phyloP scores from a whole-genome alignment of 1,139 yeast species.

The Geotrichum restrictum region DNA sequence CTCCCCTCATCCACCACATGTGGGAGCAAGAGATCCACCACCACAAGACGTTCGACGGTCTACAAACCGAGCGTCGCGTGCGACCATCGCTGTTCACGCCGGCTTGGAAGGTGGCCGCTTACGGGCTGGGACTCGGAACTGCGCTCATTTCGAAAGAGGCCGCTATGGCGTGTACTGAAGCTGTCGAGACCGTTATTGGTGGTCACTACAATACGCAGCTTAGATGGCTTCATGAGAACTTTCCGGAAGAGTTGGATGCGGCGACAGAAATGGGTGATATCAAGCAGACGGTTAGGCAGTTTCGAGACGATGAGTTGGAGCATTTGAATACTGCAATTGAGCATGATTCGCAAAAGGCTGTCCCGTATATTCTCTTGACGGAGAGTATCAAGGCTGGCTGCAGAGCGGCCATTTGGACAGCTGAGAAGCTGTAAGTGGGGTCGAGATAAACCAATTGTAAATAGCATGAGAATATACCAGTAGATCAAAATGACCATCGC shows the following conservation, averaged over 20 bases:
- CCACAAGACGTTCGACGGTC: slow-evolving; percentile 72
- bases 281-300: slow-evolving; percentile 62
- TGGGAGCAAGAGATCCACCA: slow-evolving; percentile 97
- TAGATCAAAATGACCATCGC: too few relatives aligned
- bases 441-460: not conserved
- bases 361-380: slow-evolving; percentile 82
- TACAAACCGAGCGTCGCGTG: slow-evolving; percentile 74
- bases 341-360: slow-evolving; percentile 87
- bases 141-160: slow-evolving; percentile 89
- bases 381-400: slow-evolving; percentile 83
- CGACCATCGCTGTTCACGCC: slow-evolving; percentile 91
- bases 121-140: slow-evolving; percentile 80
- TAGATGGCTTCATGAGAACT: slow-evolving; percentile 51
- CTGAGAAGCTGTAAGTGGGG: slow-evolving; percentile 60
- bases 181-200: slow-evolving; percentile 97
- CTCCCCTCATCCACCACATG: slow-evolving; percentile 78
- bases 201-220: slow-evolving; percentile 90
- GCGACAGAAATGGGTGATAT: slow-evolving; percentile 57
- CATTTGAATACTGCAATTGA: slow-evolving; percentile 92
- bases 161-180: slow-evolving; percentile 99
- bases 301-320: slow-evolving; percentile 93
- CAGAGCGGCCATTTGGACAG: slow-evolving; percentile 84
- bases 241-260: slow-evolving; percentile 44
- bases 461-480: not conserved
- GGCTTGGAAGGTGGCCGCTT: slow-evolving; percentile 87